Base-by-base conservation (phyloP, 495 filamentous ascomycete genomes). In the Hyphodiscus hymeniophilus region DNA sequence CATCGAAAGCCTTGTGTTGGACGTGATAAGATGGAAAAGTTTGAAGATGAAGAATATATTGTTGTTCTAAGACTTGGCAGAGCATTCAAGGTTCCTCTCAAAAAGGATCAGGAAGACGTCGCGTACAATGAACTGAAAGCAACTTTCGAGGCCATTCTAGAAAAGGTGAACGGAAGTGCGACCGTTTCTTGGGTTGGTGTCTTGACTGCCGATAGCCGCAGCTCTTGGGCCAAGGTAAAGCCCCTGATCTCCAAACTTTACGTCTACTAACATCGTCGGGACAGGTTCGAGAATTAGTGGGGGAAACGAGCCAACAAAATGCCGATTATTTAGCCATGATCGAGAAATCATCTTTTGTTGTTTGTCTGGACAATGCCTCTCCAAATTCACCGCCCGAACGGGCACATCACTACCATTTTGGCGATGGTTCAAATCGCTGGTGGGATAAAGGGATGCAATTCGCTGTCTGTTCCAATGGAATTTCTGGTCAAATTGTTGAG, bases 401-500 rank as follows among this genome's bases (percentile, higher is more conserved):
- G 7, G 30, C 30, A 13, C 30, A 13, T 32, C 30, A 32, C 7
- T 7, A 13, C 13, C 13, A 32, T 13, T 7, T 32, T 32, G 30
- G 30, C 30, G 30, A 32, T 32, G 30, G 30, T 32, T 32, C 30
- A 13, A 32, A 32, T 32, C 30, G 30, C 13, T 32, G 30, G 30
- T 32, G 7, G 7, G 30, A 32, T 32, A 32, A 32, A 32, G 30
- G 7, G 30, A 7, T 32, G 30, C 30, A 32, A 13, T 32, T 32
- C 30, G 7, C 7, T 13, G 30, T 32, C 7, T 7, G 30, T 13
- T 7, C 30, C 7, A 32, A 32, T 13, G 30, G 30, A 7, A 7
- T 7, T 22, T 58, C 55, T 0, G 52, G 46, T 2, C 15, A 13
- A 32, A 32, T 32, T 13, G 13, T 13, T 13, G 30, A 32, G 13